A percentile compares a stretch with the other conserved stretches of the same genome.
These are phyloP conservation scores for Punica granatum DNA, from an alignment of 345 rosid species.

Conservation along the genomic window DNA sequence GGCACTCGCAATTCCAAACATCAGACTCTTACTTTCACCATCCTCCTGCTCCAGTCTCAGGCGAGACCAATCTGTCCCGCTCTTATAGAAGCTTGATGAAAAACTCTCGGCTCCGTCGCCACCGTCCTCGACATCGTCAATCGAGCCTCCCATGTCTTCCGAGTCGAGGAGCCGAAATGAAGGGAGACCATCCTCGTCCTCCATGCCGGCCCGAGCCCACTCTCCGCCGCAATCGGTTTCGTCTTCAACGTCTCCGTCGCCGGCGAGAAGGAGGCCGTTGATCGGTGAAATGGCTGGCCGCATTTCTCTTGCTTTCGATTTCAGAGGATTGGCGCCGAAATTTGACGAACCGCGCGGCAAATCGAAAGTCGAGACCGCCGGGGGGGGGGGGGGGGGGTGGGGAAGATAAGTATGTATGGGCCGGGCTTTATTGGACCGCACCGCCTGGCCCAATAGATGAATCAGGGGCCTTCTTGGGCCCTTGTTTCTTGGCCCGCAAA, in stretches of 20 bases:
- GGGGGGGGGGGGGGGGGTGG: background rate
- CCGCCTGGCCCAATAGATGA: no score
- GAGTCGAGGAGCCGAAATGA: background rate
- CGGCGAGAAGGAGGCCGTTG: background rate
- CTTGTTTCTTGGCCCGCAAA: no score
- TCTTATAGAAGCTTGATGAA: conserved; percentile 55
- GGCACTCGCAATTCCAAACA: background rate
- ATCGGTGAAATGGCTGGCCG: background rate
- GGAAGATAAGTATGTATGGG: no score
- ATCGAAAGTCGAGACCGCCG: background rate
- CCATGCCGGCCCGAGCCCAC: conserved; percentile 2
- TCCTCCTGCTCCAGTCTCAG: conserved; percentile 15
- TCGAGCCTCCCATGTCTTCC: conserved; percentile 1
- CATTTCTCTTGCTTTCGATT: background rate
- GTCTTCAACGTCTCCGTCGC: background rate
- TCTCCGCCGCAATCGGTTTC: conserved; percentile 4
- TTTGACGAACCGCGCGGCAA: conserved; percentile 3
- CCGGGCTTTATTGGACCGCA: no score
- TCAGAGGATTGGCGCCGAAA: background rate
- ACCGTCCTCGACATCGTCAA: background rate
- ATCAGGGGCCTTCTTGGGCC: no score
- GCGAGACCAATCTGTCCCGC: conserved; percentile 59
- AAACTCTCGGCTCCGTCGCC: conserved; percentile 32
- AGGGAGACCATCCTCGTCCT: conserved; percentile 25
- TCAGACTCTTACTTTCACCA: conserved; percentile 4